A percentile compares a stretch with the other conserved stretches of the same genome.
Evolutionary conservation across 1,139 yeast species (phyloP).

Genomic region (Sugiyamaella sp.): DNA sequence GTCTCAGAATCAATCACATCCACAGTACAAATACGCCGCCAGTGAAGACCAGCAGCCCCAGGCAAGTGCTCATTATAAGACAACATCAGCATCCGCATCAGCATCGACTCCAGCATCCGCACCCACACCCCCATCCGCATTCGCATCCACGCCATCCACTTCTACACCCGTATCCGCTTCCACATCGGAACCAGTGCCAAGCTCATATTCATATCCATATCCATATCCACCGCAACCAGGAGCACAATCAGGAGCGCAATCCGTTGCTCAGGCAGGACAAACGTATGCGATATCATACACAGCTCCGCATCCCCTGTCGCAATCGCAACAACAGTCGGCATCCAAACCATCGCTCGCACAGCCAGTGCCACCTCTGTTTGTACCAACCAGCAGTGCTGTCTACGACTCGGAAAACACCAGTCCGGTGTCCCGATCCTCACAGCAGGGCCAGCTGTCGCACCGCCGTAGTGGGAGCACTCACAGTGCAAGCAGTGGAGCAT

Average conservation of each 20-base stretch:
- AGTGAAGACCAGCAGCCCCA: not conserved
- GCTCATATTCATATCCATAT: not conserved
- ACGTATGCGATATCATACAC: no score
- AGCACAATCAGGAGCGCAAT: no score
- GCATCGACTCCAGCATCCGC: not conserved
- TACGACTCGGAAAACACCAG: constrained; percentile 14
- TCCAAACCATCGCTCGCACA: not conserved
- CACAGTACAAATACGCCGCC: not conserved
- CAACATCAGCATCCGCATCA: constrained; percentile 15
- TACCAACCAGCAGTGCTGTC: not conserved
- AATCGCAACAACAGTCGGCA: not conserved
- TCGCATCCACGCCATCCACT: not conserved
- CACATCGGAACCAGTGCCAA: not conserved
- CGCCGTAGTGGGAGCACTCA: constrained; percentile 25
- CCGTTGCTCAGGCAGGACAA: no score
- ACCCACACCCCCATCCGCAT: not conserved
- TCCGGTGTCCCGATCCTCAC: constrained; percentile 15
- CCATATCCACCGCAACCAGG: not conserved
- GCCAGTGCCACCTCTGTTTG: not conserved
- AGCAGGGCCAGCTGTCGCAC: constrained; percentile 14
- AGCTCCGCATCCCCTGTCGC: no score
- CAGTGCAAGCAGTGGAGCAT: constrained; percentile 25
- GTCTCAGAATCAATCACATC: not conserved
- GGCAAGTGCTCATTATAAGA: no score
- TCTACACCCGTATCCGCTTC: constrained; percentile 2